These are phyloP conservation scores for Eremothecium gossypii DNA, from an alignment of 1,139 yeast species.

Conservation along the genomic window DNA sequence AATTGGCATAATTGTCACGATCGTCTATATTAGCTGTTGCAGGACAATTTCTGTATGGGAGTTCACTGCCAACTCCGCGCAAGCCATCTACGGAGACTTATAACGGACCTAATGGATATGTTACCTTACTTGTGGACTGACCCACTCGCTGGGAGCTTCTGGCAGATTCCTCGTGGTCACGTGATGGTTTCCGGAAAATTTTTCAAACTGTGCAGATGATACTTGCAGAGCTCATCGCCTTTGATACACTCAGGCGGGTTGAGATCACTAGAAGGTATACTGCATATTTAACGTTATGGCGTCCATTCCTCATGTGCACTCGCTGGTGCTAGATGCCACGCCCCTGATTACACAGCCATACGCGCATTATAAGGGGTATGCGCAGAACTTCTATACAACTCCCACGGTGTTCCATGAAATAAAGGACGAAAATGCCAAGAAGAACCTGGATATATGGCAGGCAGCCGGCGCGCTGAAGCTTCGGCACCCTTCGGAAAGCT, in stretches of 20 bases:
- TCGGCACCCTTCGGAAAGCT: slow-evolving; percentile 66
- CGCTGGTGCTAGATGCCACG: slow-evolving; percentile 84
- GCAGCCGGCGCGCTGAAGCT: slow-evolving; percentile 43
- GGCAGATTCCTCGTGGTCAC: slow-evolving; percentile 1
- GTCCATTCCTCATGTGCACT: slow-evolving; percentile 33
- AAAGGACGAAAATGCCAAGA: slow-evolving; percentile 75
- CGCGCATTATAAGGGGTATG: slow-evolving; percentile 61
- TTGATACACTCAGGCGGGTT: not conserved
- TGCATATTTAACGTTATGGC: not conserved
- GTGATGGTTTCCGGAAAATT: slow-evolving; percentile 20
- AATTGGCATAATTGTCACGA: slow-evolving; percentile 17
- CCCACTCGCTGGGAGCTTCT: too few species aligned
- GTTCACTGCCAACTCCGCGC: too few species aligned
- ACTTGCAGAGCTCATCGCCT: not conserved
- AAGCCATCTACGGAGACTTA: too few species aligned
- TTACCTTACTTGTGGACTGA: too few species aligned
- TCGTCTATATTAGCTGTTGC: not conserved
- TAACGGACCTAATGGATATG: too few species aligned
- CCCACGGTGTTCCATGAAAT: slow-evolving; percentile 87
- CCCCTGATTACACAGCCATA: slow-evolving; percentile 84
- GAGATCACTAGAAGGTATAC: not conserved
- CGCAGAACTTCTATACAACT: slow-evolving; percentile 67
- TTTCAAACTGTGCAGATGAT: not conserved
- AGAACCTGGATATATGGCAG: slow-evolving; percentile 71
- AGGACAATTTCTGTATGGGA: too few species aligned